Conservation (phyloP, 2,329 filamentous ascomycete species). For the Claviceps pazoutovae region DNA sequence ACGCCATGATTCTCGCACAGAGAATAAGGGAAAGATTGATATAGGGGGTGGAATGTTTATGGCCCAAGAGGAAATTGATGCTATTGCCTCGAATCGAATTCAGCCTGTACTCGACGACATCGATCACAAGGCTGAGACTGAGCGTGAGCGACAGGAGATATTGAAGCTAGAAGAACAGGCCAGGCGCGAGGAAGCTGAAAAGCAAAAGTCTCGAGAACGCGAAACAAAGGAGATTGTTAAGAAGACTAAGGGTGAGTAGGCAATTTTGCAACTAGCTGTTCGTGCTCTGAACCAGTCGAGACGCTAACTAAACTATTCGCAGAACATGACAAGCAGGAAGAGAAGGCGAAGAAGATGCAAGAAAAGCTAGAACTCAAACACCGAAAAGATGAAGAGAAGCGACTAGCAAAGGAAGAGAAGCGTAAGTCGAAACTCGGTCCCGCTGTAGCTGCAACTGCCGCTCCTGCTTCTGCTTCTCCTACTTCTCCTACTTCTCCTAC, state of each 20-base stretch:
- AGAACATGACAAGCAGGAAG: slow-evolving; percentile 34
- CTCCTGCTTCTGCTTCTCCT: neutral
- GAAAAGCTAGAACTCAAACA: slow-evolving; percentile 8
- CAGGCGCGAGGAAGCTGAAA: slow-evolving; percentile 36
- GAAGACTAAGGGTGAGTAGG: slow-evolving; percentile 42
- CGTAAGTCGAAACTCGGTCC: slow-evolving; percentile 24
- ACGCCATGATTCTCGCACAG: slow-evolving; percentile 46
- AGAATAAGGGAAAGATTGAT: slow-evolving; percentile 42
- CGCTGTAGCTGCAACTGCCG: neutral
- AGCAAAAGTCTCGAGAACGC: slow-evolving; percentile 34
- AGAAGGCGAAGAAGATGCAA: slow-evolving; percentile 14
- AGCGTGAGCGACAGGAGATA: slow-evolving; percentile 54
- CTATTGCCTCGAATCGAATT: slow-evolving; percentile 61
- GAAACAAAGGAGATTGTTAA: slow-evolving; percentile 40
- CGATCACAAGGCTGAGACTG: slow-evolving; percentile 59
- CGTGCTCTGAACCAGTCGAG: neutral
- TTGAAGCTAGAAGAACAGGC: slow-evolving; percentile 46
- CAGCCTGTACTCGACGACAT: slow-evolving; percentile 81
- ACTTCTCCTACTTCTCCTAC: slow-evolving; percentile 5
- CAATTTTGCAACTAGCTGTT: too few species aligned
- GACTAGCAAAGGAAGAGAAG: slow-evolving; percentile 26
- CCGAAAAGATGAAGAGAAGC: slow-evolving; percentile 27
- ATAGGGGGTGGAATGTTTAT: slow-evolving; percentile 74
- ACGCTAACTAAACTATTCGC: slow-evolving; percentile 7
- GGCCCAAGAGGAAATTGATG: slow-evolving; percentile 63